Evolutionary conservation across 2,329 filamentous ascomycete species (phyloP), one percentile per base, ranked within the genome.

Genomic region (Cordyceps cicadae): DNA sequence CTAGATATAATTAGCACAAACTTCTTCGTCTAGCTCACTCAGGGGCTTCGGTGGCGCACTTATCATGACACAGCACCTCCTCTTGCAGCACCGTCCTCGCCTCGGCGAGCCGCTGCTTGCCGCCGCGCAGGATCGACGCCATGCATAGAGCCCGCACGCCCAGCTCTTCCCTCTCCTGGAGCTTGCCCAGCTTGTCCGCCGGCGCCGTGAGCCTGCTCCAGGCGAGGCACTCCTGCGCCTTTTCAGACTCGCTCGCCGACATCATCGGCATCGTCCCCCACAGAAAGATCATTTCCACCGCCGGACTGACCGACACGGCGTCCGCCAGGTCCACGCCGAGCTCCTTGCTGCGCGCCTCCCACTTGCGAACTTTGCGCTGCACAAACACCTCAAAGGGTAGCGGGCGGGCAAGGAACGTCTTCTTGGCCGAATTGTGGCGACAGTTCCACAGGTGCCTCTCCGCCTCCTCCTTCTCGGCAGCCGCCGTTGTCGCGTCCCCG

Each of bases 231-330:
- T 71, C 74, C 43, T 90, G 71, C 0, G 86, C 89, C 48, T 78
- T 75, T 53, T 87, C 77, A 15, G 96, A 77, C 62, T 93, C 83
- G 0, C 76, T 75, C 0, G 75, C 67, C 2, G 82, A 78, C 90
- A 96, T 95, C 59, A 91, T 85, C 73, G 90, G 93, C 67, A 85
- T 92, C 93, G 69, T 90, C 92, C 92, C 92, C 97, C 67, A 97
- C 85, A 71, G 5, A 7, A 93, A 96, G 14, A 89, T 87, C 88
- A 97, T 96, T 76, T 97, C 94, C 68, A 92, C 84, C 0, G 90
- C 78, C 0, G 94, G 94, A 62, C 87, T 89, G 3, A 90, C 80
- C 0, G 92, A 92, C 9, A 95, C 80, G 0, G 89, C 92, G 66
- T 97, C 93, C 1, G 88, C 82, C 3, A 97, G 77, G 53, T 87